These are phyloP conservation scores for Sporothrix mexicana DNA, from an alignment of 2,329 filamentous ascomycete species.

Conservation along the genomic window DNA sequence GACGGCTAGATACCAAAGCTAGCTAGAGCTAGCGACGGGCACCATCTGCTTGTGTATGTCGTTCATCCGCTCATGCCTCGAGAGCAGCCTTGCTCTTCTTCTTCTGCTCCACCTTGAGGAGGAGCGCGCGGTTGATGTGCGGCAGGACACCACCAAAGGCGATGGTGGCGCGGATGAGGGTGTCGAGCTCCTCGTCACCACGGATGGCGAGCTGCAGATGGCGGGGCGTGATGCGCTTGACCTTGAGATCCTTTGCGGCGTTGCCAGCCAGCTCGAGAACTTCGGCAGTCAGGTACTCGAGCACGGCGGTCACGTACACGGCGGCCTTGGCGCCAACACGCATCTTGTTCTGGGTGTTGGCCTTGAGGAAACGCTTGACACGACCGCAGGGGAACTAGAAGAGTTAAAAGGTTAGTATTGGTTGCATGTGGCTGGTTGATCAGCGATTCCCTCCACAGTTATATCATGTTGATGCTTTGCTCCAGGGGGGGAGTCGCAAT, in stretches of 20 bases:
- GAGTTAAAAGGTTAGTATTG: slow-evolving; percentile 28
- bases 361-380: slow-evolving; percentile 99
- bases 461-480: too few species aligned
- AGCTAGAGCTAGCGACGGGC: background rate
- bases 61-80: slow-evolving; percentile 43
- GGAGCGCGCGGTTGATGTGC: slow-evolving; percentile 95
- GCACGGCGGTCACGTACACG: slow-evolving; percentile 96
- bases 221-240: slow-evolving; percentile 98
- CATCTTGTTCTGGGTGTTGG: slow-evolving; percentile 99
- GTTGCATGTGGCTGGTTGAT: background rate
- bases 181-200: slow-evolving; percentile 97
- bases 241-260: slow-evolving; percentile 98
- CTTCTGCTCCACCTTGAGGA: slow-evolving; percentile 58
- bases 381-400: slow-evolving; percentile 94
- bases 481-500: too few species aligned
- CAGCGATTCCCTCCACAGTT: background rate
- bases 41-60: background rate
- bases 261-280: slow-evolving; percentile 98
- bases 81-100: slow-evolving; percentile 48
- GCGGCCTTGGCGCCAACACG: slow-evolving; percentile 98
- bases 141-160: slow-evolving; percentile 97
- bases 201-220: slow-evolving; percentile 98
- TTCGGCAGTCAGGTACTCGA: slow-evolving; percentile 97
- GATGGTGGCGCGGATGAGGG: slow-evolving; percentile 95
- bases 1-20: background rate